These are phyloP conservation scores for Botrytis elliptica DNA, from an alignment of 2,329 filamentous ascomycete genomes.

Conservation along the genomic window DNA sequence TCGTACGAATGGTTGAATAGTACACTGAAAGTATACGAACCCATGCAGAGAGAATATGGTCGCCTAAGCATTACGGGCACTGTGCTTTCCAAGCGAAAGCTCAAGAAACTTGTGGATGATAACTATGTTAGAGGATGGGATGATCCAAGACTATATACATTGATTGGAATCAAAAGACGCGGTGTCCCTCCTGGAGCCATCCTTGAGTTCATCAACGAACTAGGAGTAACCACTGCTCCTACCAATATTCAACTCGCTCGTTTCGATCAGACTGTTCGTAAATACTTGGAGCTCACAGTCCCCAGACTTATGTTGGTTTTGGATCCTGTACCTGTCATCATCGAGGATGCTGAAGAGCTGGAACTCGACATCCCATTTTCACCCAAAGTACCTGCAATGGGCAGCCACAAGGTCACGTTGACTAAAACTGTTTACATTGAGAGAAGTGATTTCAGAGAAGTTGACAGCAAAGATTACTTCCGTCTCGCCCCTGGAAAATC, in stretches of 20 bases:
- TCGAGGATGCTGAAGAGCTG: slow-evolving; percentile 73
- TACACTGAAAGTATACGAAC: slow-evolving; percentile 77
- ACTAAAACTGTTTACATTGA: slow-evolving; percentile 85
- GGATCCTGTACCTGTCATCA: slow-evolving; percentile 78
- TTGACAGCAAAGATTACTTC: slow-evolving; percentile 72
- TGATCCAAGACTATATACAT: slow-evolving; percentile 84
- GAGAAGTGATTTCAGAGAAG: slow-evolving; percentile 72
- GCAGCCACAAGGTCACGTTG: slow-evolving; percentile 59
- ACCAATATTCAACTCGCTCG: slow-evolving; percentile 76
- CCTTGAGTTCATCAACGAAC: slow-evolving; percentile 84
- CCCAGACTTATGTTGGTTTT: slow-evolving; percentile 87
- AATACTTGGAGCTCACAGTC: slow-evolving; percentile 83
- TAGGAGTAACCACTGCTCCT: slow-evolving; percentile 81
- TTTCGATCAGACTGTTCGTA: slow-evolving; percentile 83
- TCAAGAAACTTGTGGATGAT: slow-evolving; percentile 74
- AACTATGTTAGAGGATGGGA: slow-evolving; percentile 86
- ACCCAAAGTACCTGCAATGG: slow-evolving; percentile 71
- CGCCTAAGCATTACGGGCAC: slow-evolving; percentile 80
- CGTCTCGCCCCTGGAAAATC: slow-evolving; percentile 72
- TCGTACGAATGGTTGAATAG: slow-evolving; percentile 92
- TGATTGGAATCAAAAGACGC: slow-evolving; percentile 78
- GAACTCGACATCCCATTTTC: slow-evolving; percentile 75
- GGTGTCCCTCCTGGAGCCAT: slow-evolving; percentile 88
- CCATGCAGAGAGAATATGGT: slow-evolving; percentile 89
- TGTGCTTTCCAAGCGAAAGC: slow-evolving; percentile 81